Base-by-base conservation (phyloP, 257 asterid genomes). In the Gynochthodes officinalis region DNA sequence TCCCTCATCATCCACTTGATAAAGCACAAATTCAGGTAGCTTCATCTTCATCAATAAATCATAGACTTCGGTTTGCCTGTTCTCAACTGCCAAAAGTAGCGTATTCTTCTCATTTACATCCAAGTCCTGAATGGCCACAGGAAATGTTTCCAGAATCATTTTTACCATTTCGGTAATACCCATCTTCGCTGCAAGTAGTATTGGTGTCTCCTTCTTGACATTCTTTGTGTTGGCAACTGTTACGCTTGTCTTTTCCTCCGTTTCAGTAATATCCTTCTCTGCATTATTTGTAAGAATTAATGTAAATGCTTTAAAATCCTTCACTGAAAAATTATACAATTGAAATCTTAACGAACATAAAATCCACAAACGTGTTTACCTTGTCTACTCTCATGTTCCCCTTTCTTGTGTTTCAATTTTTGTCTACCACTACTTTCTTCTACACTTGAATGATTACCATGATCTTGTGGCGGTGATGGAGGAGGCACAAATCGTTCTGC, bases 141-240 rank as follows among this genome's bases (percentile, higher is more conserved):
- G 91, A 33, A 70, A 78, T 25, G 14, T 78, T 2, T 54, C 23
- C 3, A 82, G 76, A 75, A 89, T 85, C 69, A 44, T 75, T 64
- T 78, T 28, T 21, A 89, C 91, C 79, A 89, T 85, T 71, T 85
- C 93, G 6, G 70, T 73, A 35, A 86, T 80, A 27, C 96, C 96
- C 81, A 74, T 82, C 75, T 76, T 82, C 19, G 91, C 85, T 23
- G 96, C 93, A 67, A 81, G 57, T 42, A 89, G 37, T 44, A 89
- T 2, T 32, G 93, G 84, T 37, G 84, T 87, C 57, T 78, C 88
- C 78, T 40, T 61, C 30, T 52, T 76, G 66, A 42, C 62, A 23
- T 64, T 2, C 70, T 19, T 63, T 43, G 13, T 39, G 18, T 21
- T 2, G 48, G n/a, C 52, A 65, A 30, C 52, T 49, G 33, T 5